phyloP scores from a whole-genome alignment of 139 green algal species.

The Dunaliella sp. region DNA sequence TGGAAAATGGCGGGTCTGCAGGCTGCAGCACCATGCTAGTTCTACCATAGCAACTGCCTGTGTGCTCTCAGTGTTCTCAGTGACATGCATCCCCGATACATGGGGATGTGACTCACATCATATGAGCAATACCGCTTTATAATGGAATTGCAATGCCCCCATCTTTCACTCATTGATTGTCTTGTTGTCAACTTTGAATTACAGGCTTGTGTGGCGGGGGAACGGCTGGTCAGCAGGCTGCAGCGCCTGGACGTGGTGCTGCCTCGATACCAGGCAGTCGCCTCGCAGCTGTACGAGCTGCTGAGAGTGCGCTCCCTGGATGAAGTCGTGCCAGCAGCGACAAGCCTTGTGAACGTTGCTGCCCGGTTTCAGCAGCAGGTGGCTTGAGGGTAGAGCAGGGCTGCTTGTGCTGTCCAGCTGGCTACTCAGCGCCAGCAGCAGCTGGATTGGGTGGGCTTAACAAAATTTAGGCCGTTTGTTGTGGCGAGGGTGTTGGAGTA shows the following conservation, averaged over 20 bases:
- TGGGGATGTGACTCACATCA: not conserved
- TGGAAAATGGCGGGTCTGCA: too few species aligned
- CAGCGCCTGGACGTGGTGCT: conserved; percentile 52
- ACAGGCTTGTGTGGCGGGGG: conserved; percentile 27
- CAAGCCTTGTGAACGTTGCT: not conserved
- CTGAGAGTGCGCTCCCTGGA: conserved; percentile 43
- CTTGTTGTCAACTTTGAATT: not conserved
- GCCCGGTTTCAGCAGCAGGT: not conserved
- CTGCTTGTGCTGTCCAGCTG: not conserved
- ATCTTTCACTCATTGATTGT: not conserved
- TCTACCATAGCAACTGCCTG: too few species aligned
- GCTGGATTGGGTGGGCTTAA: too few species aligned
- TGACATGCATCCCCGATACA: not conserved
- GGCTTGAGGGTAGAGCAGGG: too few species aligned
- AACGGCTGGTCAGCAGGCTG: conserved; percentile 33
- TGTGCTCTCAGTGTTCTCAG: not conserved
- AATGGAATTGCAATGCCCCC: not conserved
- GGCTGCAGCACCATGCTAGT: too few species aligned
- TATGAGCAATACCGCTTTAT: not conserved
- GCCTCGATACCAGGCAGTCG: conserved; percentile 46
- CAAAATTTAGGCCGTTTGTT: too few species aligned
- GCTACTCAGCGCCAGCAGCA: too few species aligned
- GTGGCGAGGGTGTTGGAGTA: too few species aligned
- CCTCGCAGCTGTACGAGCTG: conserved; percentile 47
- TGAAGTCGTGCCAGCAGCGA: conserved; percentile 46